phyloP scores from a whole-genome alignment of 345 rosid genomes.

The Moricandia moricandioides region DNA sequence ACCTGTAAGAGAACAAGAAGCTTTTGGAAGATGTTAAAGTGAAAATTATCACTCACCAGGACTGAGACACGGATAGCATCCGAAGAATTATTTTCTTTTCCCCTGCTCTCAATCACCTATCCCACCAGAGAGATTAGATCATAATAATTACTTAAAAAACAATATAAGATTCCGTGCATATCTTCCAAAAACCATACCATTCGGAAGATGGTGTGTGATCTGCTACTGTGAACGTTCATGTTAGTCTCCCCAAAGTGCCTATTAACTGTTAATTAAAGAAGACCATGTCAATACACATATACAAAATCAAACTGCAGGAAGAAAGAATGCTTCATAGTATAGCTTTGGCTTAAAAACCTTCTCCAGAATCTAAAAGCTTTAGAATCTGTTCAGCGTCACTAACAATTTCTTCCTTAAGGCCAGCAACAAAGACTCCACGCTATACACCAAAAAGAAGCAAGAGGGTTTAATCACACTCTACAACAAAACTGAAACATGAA shows the following conservation, averaged over 20 bases:
- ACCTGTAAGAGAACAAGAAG: neutral
- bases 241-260: neutral
- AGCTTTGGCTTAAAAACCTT: slow-evolving; percentile 52
- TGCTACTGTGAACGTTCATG: neutral
- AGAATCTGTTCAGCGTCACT: slow-evolving; percentile 76
- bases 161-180: neutral
- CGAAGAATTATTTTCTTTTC: neutral
- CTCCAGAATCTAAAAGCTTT: slow-evolving; percentile 76
- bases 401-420: slow-evolving; percentile 83
- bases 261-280: neutral
- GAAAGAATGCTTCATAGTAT: neutral
- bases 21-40: neutral
- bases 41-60: neutral
- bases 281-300: neutral
- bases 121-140: neutral
- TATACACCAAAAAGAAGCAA: slow-evolving; percentile 35
- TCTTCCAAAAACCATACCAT: neutral
- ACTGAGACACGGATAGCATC: neutral
- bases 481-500: neutral
- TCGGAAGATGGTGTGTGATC: neutral
- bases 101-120: neutral
- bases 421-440: slow-evolving; percentile 88
- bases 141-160: neutral
- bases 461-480: slow-evolving; percentile 5
- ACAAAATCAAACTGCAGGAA: neutral